These are phyloP conservation scores for Talaromyces trachyspermus DNA, from an alignment of 495 filamentous ascomycete species.

Conservation along the genomic window DNA sequence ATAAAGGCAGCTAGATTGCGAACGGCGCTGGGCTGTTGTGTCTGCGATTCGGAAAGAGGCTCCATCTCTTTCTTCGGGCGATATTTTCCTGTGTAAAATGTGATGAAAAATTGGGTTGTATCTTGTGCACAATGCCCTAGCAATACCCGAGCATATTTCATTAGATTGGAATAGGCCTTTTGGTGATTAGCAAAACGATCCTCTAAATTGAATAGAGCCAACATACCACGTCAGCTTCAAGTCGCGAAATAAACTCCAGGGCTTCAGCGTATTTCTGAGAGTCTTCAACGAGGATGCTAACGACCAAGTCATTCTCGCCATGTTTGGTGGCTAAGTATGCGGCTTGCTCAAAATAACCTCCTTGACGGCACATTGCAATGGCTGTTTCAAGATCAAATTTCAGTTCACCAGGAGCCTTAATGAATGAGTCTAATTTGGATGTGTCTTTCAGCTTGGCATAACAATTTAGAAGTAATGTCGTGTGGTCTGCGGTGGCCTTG, in stretches of 20 bases:
- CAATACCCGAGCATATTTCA: constrained; percentile 90
- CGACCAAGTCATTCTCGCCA: constrained; percentile 85
- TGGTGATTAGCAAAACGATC: constrained; percentile 14
- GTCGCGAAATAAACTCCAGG: constrained; percentile 79
- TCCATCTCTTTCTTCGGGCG: constrained; percentile 60
- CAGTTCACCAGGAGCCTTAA: constrained; percentile 87
- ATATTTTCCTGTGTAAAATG: constrained; percentile 86
- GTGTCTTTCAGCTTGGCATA: constrained; percentile 97
- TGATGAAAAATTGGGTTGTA: constrained; percentile 80
- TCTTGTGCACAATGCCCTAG: constrained; percentile 73
- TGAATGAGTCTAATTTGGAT: constrained; percentile 89
- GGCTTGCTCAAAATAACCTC: constrained; percentile 95
- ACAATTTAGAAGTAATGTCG: constrained; percentile 88
- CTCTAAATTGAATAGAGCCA: background rate
- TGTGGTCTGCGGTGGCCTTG: constrained; percentile 91
- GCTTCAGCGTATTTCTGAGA: constrained; percentile 83
- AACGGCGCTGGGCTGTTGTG: constrained; percentile 59
- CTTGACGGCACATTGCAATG: constrained; percentile 95
- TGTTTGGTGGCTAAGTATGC: constrained; percentile 94
- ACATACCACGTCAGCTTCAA: constrained; percentile 75
- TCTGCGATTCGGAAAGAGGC: constrained; percentile 40
- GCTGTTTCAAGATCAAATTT: constrained; percentile 97
- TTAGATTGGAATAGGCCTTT: constrained; percentile 79
- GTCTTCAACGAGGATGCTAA: constrained; percentile 93
- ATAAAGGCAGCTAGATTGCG: constrained; percentile 76